Evolutionary conservation across 75 land plant species (phyloP).

Genomic region (Pseudotsuga menziesii): DNA sequence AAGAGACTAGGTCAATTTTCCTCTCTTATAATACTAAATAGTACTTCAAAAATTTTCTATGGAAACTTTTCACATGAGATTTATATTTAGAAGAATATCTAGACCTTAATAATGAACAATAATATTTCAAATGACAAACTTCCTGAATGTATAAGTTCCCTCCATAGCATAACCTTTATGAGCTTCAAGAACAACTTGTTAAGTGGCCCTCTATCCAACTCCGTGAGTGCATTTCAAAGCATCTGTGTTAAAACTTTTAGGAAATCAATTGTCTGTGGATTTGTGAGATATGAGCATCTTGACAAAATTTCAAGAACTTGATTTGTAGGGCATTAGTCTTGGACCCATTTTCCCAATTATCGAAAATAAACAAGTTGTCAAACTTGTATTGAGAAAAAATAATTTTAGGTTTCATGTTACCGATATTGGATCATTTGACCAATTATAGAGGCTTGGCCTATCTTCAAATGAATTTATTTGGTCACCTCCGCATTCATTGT

Average conservation of each 20-base stretch:
- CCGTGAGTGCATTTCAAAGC: no score
- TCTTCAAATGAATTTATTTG: constrained; percentile 59
- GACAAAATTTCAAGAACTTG: no score
- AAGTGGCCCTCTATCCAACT: constrained; percentile 50
- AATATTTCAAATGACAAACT: constrained; percentile 52
- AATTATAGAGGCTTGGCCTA: constrained; percentile 60
- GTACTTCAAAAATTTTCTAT: constrained; percentile 57
- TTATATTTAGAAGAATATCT: constrained; percentile 35
- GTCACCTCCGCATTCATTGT: constrained; percentile 33
- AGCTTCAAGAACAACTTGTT: constrained; percentile 62
- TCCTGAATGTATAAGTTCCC: constrained; percentile 34
- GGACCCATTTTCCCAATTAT: no score
- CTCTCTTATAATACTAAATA: constrained; percentile 56
- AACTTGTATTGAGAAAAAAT: no score
- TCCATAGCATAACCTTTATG: constrained; percentile 35
- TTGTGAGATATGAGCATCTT: no score
- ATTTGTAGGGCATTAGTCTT: no score
- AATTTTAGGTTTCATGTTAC: no score
- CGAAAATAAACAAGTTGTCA: no score
- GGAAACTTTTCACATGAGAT: constrained; percentile 55
- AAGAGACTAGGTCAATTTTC: constrained; percentile 25
- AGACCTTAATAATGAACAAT: constrained; percentile 51
- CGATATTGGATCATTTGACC: no score
- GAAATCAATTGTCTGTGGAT: no score
- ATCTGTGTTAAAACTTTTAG: no score